phyloP scores from a whole-genome alignment of 139 green algal species.

The Tetradesmus obliquus region DNA sequence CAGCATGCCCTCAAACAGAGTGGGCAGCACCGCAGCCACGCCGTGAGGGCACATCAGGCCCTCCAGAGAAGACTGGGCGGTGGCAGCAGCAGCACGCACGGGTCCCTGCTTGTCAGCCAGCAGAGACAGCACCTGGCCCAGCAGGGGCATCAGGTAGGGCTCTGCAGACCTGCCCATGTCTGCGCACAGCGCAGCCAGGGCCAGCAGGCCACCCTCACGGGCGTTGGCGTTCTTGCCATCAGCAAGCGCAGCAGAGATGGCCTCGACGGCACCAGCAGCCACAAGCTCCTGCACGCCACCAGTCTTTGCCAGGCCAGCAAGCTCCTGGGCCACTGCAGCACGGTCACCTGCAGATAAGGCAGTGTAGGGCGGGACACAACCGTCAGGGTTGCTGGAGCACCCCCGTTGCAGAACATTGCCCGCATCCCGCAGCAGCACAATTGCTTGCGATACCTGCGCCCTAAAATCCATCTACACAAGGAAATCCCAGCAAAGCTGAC shows the following conservation, averaged over 20 bases:
- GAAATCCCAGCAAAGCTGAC: no score
- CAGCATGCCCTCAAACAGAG: conserved; percentile 76
- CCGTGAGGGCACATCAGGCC: conserved; percentile 59
- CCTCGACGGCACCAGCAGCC: conserved; percentile 24
- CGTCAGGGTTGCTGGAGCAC: not conserved
- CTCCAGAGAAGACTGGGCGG: conserved; percentile 52
- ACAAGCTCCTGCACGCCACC: conserved; percentile 23
- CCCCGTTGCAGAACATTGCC: not conserved
- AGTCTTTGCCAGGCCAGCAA: conserved; percentile 35
- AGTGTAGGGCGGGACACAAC: not conserved
- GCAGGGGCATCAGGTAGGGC: conserved; percentile 75
- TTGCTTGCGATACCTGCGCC: no score
- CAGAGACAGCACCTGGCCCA: conserved; percentile 72
- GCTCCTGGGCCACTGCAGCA: conserved; percentile 24
- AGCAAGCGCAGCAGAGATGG: conserved; percentile 41
- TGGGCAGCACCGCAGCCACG: conserved; percentile 66
- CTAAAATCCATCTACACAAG: no score
- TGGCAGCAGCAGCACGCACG: conserved; percentile 63
- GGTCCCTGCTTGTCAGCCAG: conserved; percentile 77
- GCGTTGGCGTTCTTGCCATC: conserved; percentile 54
- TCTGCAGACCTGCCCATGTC: conserved; percentile 60
- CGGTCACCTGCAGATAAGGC: conserved; percentile 34
- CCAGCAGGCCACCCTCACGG: conserved; percentile 61
- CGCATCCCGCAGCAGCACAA: no score
- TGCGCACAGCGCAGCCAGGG: conserved; percentile 56